Conservation (phyloP, 2,329 filamentous ascomycete genomes). For the Alternaria brassicae region DNA sequence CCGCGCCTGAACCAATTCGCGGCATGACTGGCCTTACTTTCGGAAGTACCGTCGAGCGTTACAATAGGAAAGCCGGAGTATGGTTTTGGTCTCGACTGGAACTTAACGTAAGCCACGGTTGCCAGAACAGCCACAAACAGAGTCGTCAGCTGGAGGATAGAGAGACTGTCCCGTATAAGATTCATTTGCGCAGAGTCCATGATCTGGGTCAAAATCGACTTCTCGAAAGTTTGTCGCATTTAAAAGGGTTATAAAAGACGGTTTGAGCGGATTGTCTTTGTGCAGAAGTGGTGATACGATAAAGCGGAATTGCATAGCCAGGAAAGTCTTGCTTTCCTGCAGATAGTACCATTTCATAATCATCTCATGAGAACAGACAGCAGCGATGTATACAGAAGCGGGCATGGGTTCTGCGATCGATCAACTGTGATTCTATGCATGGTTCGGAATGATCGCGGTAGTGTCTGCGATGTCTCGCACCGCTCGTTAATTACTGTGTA, state of each 20-base stretch:
- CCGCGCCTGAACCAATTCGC: conserved; percentile 4
- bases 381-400: neutral
- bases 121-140: conserved; percentile 3
- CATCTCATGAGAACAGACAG: conserved; percentile 1
- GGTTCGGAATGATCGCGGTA: neutral
- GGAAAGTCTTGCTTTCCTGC: neutral
- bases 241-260: neutral
- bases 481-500: neutral
- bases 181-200: neutral
- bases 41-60: conserved; percentile 1
- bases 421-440: neutral
- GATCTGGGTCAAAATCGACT: neutral
- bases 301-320: neutral
- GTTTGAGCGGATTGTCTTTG: conserved; percentile 2
- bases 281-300: neutral
- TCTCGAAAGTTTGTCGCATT: neutral
- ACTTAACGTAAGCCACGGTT: conserved; percentile 2
- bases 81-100: neutral
- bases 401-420: neutral
- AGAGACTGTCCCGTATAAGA: neutral
- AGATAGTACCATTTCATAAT: too few species aligned
- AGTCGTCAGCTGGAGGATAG: neutral
- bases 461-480: neutral
- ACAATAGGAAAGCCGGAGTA: conserved; percentile 4
- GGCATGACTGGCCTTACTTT: neutral